These are phyloP conservation scores for Aspergillus sclerotiicarbonarius DNA, from an alignment of 495 filamentous ascomycete genomes.

Conservation along the genomic window DNA sequence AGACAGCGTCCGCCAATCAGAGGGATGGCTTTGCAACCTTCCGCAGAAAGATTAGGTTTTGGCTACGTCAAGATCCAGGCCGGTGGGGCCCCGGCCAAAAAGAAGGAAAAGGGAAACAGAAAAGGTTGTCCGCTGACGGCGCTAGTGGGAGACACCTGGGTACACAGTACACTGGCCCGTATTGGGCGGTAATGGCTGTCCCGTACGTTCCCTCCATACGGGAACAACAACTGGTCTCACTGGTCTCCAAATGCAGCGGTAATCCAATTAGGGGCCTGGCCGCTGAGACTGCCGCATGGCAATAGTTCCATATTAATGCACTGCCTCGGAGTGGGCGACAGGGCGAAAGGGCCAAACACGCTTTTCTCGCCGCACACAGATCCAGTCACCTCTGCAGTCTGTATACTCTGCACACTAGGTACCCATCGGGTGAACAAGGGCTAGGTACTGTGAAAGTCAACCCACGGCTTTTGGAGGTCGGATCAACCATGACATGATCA, in stretches of 20 bases:
- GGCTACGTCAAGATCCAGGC: slow-evolving; percentile 43
- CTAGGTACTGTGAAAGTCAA: too few relatives aligned
- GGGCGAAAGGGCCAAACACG: too few relatives aligned
- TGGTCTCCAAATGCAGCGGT: background rate
- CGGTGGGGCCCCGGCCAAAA: slow-evolving; percentile 21
- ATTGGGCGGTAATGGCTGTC: slow-evolving; percentile 14
- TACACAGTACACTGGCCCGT: background rate
- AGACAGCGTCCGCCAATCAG: slow-evolving; percentile 37
- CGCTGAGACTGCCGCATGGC: too few relatives aligned
- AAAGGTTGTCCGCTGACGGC: slow-evolving; percentile 11
- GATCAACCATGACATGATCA: background rate
- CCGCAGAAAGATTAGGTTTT: slow-evolving; percentile 40
- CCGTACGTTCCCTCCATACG: slow-evolving; percentile 3
- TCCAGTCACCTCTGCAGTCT: background rate
- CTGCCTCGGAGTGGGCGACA: background rate
- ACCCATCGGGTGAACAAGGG: background rate
- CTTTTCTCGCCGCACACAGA: background rate
- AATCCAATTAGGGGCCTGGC: background rate
- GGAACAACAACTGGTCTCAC: background rate
- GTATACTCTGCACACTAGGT: slow-evolving; percentile 6
- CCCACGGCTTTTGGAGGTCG: background rate
- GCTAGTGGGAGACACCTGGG: slow-evolving; percentile 19
- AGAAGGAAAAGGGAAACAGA: slow-evolving; percentile 8
- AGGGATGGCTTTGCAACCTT: slow-evolving; percentile 29
- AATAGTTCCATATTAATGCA: background rate